A percentile compares a stretch with the other conserved stretches of the same genome.
Evolutionary conservation across 2,329 filamentous ascomycete species (phyloP).

Genomic region (Pezicula radicicola): DNA sequence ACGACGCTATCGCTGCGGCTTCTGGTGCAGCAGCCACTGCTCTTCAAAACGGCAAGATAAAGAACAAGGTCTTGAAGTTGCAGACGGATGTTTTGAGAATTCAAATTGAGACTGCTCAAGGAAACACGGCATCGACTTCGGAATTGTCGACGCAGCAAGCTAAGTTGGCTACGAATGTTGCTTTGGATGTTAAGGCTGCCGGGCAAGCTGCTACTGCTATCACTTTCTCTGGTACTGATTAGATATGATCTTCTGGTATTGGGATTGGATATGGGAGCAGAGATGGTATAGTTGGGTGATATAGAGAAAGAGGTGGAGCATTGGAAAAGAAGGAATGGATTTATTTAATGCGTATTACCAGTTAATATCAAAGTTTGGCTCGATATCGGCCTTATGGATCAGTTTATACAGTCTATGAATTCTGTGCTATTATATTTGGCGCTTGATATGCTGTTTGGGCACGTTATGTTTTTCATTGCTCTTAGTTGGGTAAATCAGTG

Average conservation of each 20-base stretch:
- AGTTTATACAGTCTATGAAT: too few relatives aligned
- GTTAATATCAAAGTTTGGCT: too few relatives aligned
- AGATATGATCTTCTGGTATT: too few relatives aligned
- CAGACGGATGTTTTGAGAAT: constrained; percentile 48
- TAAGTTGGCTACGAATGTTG: constrained; percentile 53
- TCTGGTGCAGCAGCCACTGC: constrained; percentile 36
- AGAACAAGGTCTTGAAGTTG: constrained; percentile 60
- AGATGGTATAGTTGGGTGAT: too few relatives aligned
- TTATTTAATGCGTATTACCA: too few relatives aligned
- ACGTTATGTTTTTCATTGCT: too few relatives aligned
- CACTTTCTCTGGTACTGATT: constrained; percentile 11
- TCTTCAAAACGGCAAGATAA: constrained; percentile 53
- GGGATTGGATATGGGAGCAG: too few relatives aligned
- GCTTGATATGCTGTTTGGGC: too few relatives aligned
- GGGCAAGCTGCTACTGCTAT: constrained; percentile 27
- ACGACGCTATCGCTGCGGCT: constrained; percentile 48
- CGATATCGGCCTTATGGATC: too few relatives aligned
- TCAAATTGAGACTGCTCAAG: constrained; percentile 49
- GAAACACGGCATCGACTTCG: constrained; percentile 37
- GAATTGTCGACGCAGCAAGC: constrained; percentile 44
- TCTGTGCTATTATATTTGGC: too few relatives aligned
- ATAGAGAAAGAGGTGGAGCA: too few relatives aligned
- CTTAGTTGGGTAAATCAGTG: too few relatives aligned
- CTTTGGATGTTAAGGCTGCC: constrained; percentile 29
- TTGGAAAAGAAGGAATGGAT: not conserved